phyloP scores from a whole-genome alignment of 768 basidiomycete species.

The Mrakia gelida region DNA sequence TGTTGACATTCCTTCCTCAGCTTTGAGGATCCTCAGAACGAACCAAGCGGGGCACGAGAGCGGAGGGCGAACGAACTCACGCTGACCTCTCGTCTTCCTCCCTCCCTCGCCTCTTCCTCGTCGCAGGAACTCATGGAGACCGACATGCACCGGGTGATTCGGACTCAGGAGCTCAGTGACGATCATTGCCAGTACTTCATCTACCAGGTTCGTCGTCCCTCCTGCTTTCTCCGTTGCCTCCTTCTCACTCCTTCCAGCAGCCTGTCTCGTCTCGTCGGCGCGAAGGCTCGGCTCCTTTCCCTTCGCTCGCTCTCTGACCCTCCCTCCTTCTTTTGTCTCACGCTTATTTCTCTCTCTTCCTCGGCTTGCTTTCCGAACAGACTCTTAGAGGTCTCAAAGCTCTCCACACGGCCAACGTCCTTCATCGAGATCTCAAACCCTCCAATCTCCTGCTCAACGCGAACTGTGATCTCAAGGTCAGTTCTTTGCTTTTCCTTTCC shows the following conservation, averaged over 20 bases:
- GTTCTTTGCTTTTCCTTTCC: background rate
- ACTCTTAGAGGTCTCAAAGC: slow-evolving; percentile 94
- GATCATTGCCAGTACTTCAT: slow-evolving; percentile 73
- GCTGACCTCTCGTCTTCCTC: slow-evolving; percentile 41
- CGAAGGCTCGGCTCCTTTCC: background rate
- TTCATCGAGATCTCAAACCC: slow-evolving; percentile 51
- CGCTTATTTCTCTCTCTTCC: background rate
- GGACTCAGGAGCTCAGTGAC: slow-evolving; percentile 87
- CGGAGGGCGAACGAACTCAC: background rate
- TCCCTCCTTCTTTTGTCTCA: background rate
- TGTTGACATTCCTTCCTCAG: too few species aligned
- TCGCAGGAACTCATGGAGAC: slow-evolving; percentile 73
- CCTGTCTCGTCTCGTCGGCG: background rate
- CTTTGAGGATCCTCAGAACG: too few species aligned
- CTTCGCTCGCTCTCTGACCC: background rate
- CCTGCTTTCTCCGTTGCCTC: too few species aligned
- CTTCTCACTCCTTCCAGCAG: background rate
- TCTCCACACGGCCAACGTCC: slow-evolving; percentile 87
- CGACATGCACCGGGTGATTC: slow-evolving; percentile 91
- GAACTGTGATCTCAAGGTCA: slow-evolving; percentile 48
- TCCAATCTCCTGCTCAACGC: slow-evolving; percentile 48
- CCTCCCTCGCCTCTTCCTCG: slow-evolving; percentile 68
- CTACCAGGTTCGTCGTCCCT: slow-evolving; percentile 48
- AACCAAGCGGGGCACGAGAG: too few species aligned
- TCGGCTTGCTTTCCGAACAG: slow-evolving; percentile 50